Conservation (phyloP, 2,329 filamentous ascomycete species). For the Daldinia sp. region DNA sequence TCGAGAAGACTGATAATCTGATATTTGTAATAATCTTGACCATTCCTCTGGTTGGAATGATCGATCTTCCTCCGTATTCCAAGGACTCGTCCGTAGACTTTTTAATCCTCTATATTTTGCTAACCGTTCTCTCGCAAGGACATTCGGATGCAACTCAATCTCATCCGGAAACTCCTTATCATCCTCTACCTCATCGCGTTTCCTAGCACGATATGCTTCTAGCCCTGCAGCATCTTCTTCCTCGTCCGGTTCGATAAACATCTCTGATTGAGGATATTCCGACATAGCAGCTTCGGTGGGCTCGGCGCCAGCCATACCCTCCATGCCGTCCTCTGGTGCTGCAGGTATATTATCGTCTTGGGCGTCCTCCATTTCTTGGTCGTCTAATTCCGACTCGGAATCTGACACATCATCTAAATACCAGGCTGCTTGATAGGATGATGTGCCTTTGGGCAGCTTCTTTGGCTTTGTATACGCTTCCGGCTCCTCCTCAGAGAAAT, state of each 20-base stretch:
- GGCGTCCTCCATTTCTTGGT: conserved; percentile 63
- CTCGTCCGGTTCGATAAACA: conserved; percentile 88
- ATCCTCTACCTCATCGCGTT: conserved; percentile 84
- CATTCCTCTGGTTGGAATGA: conserved; percentile 91
- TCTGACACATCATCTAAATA: conserved; percentile 82
- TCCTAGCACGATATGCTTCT: conserved; percentile 81
- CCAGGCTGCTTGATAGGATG: conserved; percentile 94
- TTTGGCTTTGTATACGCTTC: conserved; percentile 73
- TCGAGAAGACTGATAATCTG: conserved; percentile 89
- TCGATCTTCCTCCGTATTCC: conserved; percentile 89
- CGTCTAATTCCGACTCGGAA: conserved; percentile 81
- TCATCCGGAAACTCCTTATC: conserved; percentile 98
- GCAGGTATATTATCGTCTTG: conserved; percentile 61
- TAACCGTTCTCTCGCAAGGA: conserved; percentile 86
- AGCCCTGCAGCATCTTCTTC: conserved; percentile 82
- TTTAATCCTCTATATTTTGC: conserved; percentile 91
- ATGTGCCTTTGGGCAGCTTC: conserved; percentile 89
- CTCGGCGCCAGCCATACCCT: conserved; percentile 73
- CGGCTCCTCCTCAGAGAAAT: conserved; percentile 90
- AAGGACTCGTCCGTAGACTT: conserved; percentile 86
- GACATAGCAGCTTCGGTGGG: conserved; percentile 84
- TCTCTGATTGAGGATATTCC: conserved; percentile 93
- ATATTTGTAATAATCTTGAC: conserved; percentile 84
- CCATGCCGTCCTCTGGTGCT: conserved; percentile 85
- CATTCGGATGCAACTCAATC: conserved; percentile 91